Evolutionary conservation across 176 grass and related monocot genomes (phyloP).

Genomic region (Rhipidocladum racemiflorum): DNA sequence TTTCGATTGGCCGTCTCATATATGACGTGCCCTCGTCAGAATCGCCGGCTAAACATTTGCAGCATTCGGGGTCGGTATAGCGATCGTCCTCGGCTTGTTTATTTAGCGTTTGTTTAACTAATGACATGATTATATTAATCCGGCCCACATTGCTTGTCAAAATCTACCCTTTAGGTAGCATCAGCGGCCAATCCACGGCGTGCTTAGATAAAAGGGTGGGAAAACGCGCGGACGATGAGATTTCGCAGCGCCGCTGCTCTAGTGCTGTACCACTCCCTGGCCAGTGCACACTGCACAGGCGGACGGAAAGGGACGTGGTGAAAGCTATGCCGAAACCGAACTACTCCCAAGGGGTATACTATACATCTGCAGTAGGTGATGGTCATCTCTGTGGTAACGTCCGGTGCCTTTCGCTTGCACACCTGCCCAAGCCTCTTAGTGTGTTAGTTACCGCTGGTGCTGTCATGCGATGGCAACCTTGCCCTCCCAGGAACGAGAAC

Average conservation of each 20-base stretch:
- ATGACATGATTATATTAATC: background rate
- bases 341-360: no score
- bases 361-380: background rate
- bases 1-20: conserved; percentile 1
- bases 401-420: background rate
- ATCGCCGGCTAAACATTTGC: conserved; percentile 16
- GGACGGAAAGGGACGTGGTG: conserved; percentile 26
- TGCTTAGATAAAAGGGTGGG: background rate
- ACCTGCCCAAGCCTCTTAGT: background rate
- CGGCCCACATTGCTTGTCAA: conserved; percentile 14
- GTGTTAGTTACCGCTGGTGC: background rate
- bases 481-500: background rate
- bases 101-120: conserved; percentile 23
- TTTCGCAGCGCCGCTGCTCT: background rate
- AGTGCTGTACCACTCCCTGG: conserved; percentile 21
- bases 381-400: background rate
- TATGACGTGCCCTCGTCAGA: conserved; percentile 24
- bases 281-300: background rate
- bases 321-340: conserved; percentile 20
- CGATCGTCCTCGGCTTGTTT: conserved; percentile 20
- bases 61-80: conserved; percentile 16
- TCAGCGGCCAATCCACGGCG: background rate
- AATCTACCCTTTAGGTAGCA: background rate
- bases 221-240: background rate
- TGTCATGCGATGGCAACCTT: background rate